Conservation (phyloP, 73 alveolate species). For the Chromera velia region DNA sequence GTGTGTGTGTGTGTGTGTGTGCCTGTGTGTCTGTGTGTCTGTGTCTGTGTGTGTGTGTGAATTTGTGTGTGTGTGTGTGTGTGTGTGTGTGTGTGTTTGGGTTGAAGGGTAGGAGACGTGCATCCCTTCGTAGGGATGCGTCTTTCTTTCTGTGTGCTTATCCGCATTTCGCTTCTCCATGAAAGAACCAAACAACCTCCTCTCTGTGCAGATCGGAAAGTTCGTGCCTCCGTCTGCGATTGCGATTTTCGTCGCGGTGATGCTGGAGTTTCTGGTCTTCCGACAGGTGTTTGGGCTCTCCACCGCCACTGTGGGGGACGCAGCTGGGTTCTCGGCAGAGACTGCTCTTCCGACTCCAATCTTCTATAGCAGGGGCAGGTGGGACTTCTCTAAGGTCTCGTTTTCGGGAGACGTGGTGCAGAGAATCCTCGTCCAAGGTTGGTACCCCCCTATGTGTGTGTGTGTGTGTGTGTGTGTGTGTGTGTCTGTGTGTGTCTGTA, state of each 20-base stretch:
- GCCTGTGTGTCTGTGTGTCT: background rate
- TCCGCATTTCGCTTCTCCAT: too few species aligned
- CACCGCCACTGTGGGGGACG: background rate
- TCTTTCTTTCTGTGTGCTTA: too few species aligned
- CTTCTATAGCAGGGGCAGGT: background rate
- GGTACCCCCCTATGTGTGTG: background rate
- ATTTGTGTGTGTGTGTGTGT: background rate
- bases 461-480: background rate
- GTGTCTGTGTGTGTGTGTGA: background rate
- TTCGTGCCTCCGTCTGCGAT: background rate
- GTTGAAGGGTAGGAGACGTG: too few species aligned
- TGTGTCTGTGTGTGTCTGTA: too few species aligned
- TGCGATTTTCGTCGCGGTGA: background rate
- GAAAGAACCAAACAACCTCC: too few species aligned
- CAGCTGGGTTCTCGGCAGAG: background rate
- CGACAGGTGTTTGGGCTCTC: background rate
- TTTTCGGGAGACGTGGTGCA: background rate
- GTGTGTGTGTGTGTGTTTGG: too few species aligned
- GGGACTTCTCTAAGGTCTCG: background rate
- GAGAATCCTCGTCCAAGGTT: background rate
- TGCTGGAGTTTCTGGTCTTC: background rate
- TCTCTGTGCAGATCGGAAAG: background rate
- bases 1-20: background rate
- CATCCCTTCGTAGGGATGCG: too few species aligned
- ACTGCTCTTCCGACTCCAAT: background rate